phyloP scores from a whole-genome alignment of 768 basidiomycete species.

The Galerina sulciceps region DNA sequence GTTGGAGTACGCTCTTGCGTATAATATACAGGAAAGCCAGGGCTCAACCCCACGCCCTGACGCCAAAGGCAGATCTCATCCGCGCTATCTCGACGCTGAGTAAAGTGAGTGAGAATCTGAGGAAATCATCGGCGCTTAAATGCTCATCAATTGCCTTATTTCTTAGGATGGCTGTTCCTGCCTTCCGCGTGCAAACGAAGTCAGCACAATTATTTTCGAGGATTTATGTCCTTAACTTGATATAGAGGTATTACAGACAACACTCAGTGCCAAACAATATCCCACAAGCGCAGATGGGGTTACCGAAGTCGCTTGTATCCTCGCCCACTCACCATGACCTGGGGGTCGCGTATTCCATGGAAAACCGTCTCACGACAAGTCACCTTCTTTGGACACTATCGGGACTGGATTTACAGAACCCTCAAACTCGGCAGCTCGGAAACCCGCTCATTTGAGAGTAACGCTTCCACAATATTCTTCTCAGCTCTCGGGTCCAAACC shows the following conservation, averaged over 20 bases:
- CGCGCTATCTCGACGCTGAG: neutral
- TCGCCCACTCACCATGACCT: neutral
- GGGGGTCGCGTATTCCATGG: neutral
- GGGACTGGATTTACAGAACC: no score
- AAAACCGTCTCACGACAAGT: neutral
- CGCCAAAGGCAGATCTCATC: neutral
- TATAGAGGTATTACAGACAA: slow-evolving; percentile 1
- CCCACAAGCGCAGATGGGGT: neutral
- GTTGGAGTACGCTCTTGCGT: neutral
- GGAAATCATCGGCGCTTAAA: neutral
- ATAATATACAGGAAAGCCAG: neutral
- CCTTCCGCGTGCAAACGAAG: neutral
- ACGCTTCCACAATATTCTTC: no score
- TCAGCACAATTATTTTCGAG: neutral
- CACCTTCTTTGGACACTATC: neutral
- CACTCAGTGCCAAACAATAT: neutral
- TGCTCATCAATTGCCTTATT: neutral
- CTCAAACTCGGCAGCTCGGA: no score
- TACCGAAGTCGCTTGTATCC: neutral
- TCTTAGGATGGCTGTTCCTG: neutral
- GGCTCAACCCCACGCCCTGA: no score
- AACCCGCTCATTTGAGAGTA: no score
- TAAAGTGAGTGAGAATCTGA: neutral
- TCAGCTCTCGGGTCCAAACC: no score
- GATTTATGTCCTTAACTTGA: no score